phyloP scores from a whole-genome alignment of 2,329 filamentous ascomycete genomes.

The Neopestalotiopsis sp. region DNA sequence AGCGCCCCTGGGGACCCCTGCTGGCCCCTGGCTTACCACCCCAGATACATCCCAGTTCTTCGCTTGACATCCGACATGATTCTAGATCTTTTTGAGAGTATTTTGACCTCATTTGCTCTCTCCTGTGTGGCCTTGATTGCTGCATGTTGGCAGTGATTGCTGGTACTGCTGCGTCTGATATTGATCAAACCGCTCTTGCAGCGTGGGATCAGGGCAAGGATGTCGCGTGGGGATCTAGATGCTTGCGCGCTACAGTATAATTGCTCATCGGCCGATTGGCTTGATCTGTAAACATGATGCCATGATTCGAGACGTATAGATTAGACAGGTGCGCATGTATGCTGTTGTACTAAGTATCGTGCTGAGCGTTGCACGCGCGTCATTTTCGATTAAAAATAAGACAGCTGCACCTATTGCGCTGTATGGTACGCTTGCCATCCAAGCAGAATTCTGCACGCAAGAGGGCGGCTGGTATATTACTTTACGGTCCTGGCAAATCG shows the following conservation, averaged over 20 bases:
- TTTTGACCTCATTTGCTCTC: neutral
- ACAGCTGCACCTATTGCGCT: too few relatives aligned
- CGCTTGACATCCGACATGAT: neutral
- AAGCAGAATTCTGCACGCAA: too few relatives aligned
- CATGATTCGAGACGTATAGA: neutral
- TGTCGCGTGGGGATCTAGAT: neutral
- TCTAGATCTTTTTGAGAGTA: neutral
- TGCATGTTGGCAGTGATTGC: neutral
- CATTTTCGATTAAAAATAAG: neutral
- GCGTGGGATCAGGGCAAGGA: neutral
- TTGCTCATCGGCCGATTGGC: neutral
- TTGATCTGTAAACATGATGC: neutral
- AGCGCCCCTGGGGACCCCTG: neutral
- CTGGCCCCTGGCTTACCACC: neutral
- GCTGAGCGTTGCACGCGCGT: neutral
- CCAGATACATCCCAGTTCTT: neutral
- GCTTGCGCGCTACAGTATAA: neutral
- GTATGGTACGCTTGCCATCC: too few relatives aligned
- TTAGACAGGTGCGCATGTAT: neutral
- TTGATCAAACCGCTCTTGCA: neutral
- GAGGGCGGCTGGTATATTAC: too few relatives aligned
- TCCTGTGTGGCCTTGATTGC: neutral
- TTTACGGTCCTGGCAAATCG: too few relatives aligned
- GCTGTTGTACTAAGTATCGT: neutral
- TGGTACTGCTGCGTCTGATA: neutral